phyloP scores from a whole-genome alignment of 176 grass and related monocot species.

The Carex parvula region DNA sequence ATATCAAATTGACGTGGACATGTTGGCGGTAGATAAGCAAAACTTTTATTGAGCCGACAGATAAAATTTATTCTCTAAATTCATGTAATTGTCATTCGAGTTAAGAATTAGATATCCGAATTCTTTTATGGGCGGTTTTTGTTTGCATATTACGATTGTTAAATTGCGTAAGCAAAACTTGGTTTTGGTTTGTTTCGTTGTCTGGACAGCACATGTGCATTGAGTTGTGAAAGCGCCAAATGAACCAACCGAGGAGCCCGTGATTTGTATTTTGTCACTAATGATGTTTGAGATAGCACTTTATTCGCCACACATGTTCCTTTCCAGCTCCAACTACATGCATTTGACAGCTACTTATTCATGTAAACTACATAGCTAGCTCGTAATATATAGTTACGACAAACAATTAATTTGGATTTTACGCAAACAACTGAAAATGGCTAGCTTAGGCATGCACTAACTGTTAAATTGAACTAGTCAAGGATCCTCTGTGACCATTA shows the following conservation, averaged over 20 bases:
- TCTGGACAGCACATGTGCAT: slow-evolving; percentile 17
- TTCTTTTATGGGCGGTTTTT: neutral
- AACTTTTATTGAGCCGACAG: no score
- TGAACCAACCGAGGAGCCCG: slow-evolving; percentile 13
- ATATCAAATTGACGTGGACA: no score
- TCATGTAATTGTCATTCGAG: neutral
- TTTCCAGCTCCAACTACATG: slow-evolving; percentile 12
- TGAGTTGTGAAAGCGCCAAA: slow-evolving; percentile 15
- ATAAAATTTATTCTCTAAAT: neutral
- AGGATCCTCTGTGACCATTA: no score
- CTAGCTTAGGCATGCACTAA: no score
- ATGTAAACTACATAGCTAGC: neutral
- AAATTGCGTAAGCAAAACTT: neutral
- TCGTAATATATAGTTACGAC: neutral
- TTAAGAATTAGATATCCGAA: neutral
- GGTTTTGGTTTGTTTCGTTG: neutral
- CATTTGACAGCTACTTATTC: neutral
- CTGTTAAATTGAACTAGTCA: no score
- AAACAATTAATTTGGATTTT: neutral
- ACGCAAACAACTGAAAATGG: no score
- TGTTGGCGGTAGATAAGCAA: no score
- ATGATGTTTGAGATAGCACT: slow-evolving; percentile 11
- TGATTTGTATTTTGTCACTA: slow-evolving; percentile 28
- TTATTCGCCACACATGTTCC: slow-evolving; percentile 22
- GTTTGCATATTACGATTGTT: neutral